A percentile compares a stretch with the other conserved stretches of the same genome.
These are phyloP conservation scores for Suhomyces panamericanus DNA, from an alignment of 1,139 yeast genomes.

Conservation along the genomic window DNA sequence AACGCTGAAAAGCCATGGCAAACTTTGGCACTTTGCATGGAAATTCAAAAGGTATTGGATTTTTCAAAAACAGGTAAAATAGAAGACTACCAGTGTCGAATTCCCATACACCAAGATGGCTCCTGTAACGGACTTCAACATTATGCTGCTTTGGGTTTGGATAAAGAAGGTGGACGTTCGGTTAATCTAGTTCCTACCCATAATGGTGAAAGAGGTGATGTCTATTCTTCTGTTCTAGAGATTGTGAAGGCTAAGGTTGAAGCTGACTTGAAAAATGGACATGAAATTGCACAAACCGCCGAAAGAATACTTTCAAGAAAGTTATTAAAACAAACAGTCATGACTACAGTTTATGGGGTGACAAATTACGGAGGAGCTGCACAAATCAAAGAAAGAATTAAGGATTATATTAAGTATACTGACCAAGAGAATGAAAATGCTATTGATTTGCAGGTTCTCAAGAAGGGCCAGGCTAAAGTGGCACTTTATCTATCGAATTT, in stretches of 20 bases:
- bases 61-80: slow-evolving; percentile 21
- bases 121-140: slow-evolving; percentile 52
- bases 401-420: slow-evolving; percentile 21
- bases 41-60: slow-evolving; percentile 25
- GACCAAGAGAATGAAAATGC: not conserved
- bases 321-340: slow-evolving; percentile 45
- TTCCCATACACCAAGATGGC: slow-evolving; percentile 49
- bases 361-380: slow-evolving; percentile 38
- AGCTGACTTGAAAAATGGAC: slow-evolving; percentile 11
- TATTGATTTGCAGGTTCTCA: not conserved
- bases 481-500: slow-evolving; percentile 29
- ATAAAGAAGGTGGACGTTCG: slow-evolving; percentile 37
- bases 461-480: slow-evolving; percentile 6
- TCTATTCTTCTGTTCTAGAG: slow-evolving; percentile 36
- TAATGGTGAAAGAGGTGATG: slow-evolving; percentile 30
- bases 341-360: slow-evolving; percentile 53
- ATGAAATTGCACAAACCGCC: slow-evolving; percentile 20
- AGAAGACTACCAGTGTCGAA: slow-evolving; percentile 30
- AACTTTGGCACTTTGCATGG: slow-evolving; percentile 38
- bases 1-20: slow-evolving; percentile 46
- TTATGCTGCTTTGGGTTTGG: slow-evolving; percentile 46
- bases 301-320: slow-evolving; percentile 30
- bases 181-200: slow-evolving; percentile 35
- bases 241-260: slow-evolving; percentile 25
- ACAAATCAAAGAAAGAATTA: slow-evolving; percentile 33